Conservation (phyloP, 2,329 filamentous ascomycete species). For the Rasamsonia emersonii region DNA sequence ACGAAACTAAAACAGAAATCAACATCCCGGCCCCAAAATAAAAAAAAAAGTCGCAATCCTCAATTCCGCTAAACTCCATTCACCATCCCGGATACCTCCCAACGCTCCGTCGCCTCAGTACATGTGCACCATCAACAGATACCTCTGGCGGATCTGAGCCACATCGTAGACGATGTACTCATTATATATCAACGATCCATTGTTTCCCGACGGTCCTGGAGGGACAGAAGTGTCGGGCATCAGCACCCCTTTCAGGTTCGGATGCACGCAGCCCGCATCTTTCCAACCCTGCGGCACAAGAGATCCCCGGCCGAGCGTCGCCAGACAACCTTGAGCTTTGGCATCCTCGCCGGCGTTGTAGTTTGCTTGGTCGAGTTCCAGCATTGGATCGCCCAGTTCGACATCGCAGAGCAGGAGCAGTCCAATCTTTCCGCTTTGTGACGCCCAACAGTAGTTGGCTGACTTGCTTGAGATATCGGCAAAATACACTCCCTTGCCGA, state of each 20-base stretch:
- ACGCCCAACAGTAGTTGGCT: slow-evolving; percentile 62
- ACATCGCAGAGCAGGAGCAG: slow-evolving; percentile 78
- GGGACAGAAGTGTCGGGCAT: slow-evolving; percentile 41
- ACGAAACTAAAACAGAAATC: no score
- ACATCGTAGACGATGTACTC: slow-evolving; percentile 44
- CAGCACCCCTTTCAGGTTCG: slow-evolving; percentile 55
- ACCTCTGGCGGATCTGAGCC: slow-evolving; percentile 38
- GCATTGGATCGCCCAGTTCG: slow-evolving; percentile 68
- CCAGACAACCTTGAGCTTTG: slow-evolving; percentile 49
- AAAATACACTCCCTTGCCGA: slow-evolving; percentile 82
- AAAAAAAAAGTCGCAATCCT: no score
- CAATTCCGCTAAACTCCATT: no score
- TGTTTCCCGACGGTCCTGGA: neutral
- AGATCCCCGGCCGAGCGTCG: slow-evolving; percentile 62
- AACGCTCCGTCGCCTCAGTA: neutral
- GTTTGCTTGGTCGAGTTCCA: slow-evolving; percentile 49
- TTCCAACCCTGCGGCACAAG: slow-evolving; percentile 64
- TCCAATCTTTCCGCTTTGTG: slow-evolving; percentile 57
- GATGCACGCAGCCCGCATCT: slow-evolving; percentile 60
- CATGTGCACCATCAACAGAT: slow-evolving; percentile 38
- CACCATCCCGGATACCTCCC: no score
- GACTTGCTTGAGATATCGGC: slow-evolving; percentile 80
- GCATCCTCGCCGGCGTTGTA: slow-evolving; percentile 59
- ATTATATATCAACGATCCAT: slow-evolving; percentile 24
- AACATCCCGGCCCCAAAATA: no score